Evolutionary conservation across 1,139 yeast species (phyloP), one percentile per base, ranked within the genome.

Genomic region (Ogataea hybrid): DNA sequence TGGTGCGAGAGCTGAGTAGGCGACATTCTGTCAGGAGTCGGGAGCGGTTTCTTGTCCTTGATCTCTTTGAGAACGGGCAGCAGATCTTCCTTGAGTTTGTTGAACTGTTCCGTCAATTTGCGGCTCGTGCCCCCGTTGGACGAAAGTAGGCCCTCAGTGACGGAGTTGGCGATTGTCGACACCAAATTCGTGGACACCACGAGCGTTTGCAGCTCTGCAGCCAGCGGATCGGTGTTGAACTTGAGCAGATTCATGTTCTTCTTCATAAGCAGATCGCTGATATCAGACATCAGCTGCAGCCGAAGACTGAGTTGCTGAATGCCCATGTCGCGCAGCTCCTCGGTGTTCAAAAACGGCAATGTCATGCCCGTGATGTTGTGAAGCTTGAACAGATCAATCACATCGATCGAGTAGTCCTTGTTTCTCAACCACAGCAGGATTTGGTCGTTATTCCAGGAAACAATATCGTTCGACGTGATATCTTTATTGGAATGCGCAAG

Each of bases 351-450:
- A 48, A 73, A 79, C 1, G 84, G 80, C 35, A 84, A 62, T 10
- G 81, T 63, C 14, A 78, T 69, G 1, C 90, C 90, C 12, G 77
- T 79, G 35, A 84, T 79, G 49, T 77, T 77, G 58, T 83, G 71
- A 3, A 68, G 68, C n/a, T 71, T 63, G 50, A 83, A 77, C 28
- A 44, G 37, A 14, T 50, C 58, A 8, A 58, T 40, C 6, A 58
- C 47, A 10, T 51, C 53, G 30, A 50, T 50, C 1, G 50, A 22
- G 32, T 52, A 52, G 7, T 49, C 39, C 7, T 40, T 40, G 33
- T 57, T 53, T 22, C 51, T 54, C 25, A 60, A 39, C 62, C 62
- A 61, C 7, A 53, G 40, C 8, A 57, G 43, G 2, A 59, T 51
- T 28, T 59, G 63, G 25, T 56, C 61, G 32, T 55, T 57, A 12